Base-by-base conservation (phyloP, 768 basidiomycete species). In the Pleurotus citrinopileatus region DNA sequence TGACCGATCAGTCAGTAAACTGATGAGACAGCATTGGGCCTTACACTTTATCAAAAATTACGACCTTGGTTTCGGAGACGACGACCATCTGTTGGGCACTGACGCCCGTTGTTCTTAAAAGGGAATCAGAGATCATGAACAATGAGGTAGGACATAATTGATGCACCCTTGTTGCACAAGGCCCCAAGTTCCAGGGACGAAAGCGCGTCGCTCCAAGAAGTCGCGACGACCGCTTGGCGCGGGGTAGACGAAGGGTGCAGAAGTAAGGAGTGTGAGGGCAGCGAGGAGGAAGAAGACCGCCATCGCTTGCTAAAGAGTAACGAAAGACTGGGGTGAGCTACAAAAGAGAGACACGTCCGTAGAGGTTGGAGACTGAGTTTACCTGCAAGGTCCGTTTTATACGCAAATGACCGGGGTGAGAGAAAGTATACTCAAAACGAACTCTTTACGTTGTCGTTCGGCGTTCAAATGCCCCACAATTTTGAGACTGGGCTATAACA, bases 11-110 rank as follows among this genome's bases (percentile, higher is more conserved):
- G n/a, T 23, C 8, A 19, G 17, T 20, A 17, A 17, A 15, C 25
- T 23, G 9, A 53, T 26, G 22, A 26, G 3, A 6, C 17, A 20
- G 44, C 22, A 25, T 19, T 9, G 4, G 15, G 23, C 12, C 54
- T 34, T 57, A 61, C 62, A 63, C 62, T 61, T 63, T 61, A 23
- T 63, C 62, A 17, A 58, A 63, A 25, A 63, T 63, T 32, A 63
- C 57, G 20, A 59, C 62, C 34, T 52, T 63, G 37, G 59, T 63
- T 40, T 63, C 62, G 7, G 62, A 57, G 29, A 55, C 50, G 17
- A 63, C 52, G 27, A 57, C 62, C 22, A 63, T 51, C 48, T 63
- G 62, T 56, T 58, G 57, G 25, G 50, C 62, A 34, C 60, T 63
- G 27, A 63, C 62, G 25, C 62, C 62, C 3, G 62, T 61, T 17